Evolutionary conservation across 2,329 filamentous ascomycete genomes (phyloP), one percentile per base, ranked within the genome.

Genomic region (Leptosphaerulina australis): DNA sequence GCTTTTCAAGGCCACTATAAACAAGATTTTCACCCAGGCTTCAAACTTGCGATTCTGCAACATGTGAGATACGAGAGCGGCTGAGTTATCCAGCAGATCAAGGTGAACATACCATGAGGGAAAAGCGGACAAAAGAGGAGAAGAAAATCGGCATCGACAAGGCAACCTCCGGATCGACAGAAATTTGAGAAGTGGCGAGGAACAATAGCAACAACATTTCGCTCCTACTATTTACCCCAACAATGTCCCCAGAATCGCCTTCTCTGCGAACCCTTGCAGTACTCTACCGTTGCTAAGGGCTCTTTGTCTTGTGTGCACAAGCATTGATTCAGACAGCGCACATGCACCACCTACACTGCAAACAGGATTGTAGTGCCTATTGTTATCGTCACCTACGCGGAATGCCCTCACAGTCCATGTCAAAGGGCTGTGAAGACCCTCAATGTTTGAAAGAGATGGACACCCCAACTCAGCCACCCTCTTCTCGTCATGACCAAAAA

Each of bases 41-140:
- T 7, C 21, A 6, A 36, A 41, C 22, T 15, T 36, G 22, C 17
- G 30, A 46, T 12, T 14, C 24, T 9, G 9, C 25, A n/a, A 11
- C n/a, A 7, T 12, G 15, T 41, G 20, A 45, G 25, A 14, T 40
- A 10, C 3, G 9, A 28, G 10, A 22, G 14, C n/a, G 22, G 30
- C 34, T n/a, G 21, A 12, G 18, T 26, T 20, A 4, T 28, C 18
- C 36, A 18, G 18, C 9, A 17, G 25, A 29, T 26, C 4, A 30
- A 26, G 14, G 7, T 30, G 12, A 28, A 26, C 18, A 20, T 12
- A 15, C 20, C n/a, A 41, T 20, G n/a, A 30, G 24, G 29, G 25
- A 46, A 43, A 33, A 36, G 24, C 41, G 30, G 30, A 31, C 26
- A 43, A 46, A 37, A 22, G 21, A 39, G 35, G 37, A 43, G 25